Base-by-base conservation (phyloP, 805 yeast genomes). In the Metschnikowia cubensis region DNA sequence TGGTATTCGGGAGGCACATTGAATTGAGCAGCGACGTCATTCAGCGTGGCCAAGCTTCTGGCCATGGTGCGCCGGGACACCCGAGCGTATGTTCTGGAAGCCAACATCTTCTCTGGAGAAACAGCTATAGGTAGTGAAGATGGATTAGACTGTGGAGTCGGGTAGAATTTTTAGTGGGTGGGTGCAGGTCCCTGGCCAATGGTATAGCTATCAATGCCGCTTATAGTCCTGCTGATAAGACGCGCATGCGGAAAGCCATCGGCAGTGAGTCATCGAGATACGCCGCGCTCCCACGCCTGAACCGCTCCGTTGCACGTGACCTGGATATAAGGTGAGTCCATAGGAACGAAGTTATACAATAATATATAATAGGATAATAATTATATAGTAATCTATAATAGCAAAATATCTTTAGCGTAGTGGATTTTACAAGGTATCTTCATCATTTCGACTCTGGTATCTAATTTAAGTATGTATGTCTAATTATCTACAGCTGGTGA, bases 1-100 rank as follows among this genome's bases (percentile, higher is more conserved):
- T 73, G 73, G 65, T 70, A 83, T 42, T 84, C 87, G 14, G 71
- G 62, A 4, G 96, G 90, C 7, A 83, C 77, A 20, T 61, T 55
- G 51, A 64, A 62, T 6, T 58, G 51, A 43, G 60, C 50, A 17
- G 62, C 59, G 25, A 45, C 25, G 22, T 59, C 60, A 8, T 67
- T 62, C 51, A 49, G 59, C 20, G 74, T 66, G 43, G 76, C 76
- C 50, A 71, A 62, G 14, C 56, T 48, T 44, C 70, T 60, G 18
- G 49, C 52, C 34, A 54, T 37, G 34, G 49, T 29, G 42, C 36
- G 48, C 15, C 53, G 38, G 20, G 53, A 50, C 17, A 44, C 47
- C 29, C 52, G 40, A 25, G 44, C 44, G 35, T 33, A 52, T 22
- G 45, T 45, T 42, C 56, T 50, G 31, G 59, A 50, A 6, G 54